Conservation (phyloP, 2,329 filamentous ascomycete species). For the Neocucurbitaria cava region DNA sequence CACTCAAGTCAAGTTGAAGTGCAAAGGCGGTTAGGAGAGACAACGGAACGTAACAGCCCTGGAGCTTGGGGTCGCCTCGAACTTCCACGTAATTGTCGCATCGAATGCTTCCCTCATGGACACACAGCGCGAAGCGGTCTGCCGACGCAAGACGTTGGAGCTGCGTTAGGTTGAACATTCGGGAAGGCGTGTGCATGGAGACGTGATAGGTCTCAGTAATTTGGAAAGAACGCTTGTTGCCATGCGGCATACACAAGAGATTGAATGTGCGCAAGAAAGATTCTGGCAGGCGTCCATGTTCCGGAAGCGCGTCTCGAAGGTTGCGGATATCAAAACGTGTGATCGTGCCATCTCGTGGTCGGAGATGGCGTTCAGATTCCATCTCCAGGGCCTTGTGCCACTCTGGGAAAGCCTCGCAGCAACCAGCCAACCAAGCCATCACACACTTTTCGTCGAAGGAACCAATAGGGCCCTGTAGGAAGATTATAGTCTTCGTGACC, state of each 20-base stretch:
- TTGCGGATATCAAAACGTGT: not conserved
- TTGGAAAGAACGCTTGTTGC: not conserved
- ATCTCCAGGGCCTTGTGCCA: conserved; percentile 10
- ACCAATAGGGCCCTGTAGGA: not conserved
- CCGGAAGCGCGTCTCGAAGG: conserved; percentile 9
- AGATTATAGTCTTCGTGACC: conserved; percentile 4
- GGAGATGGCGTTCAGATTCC: conserved; percentile 5
- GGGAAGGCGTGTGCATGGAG: conserved; percentile 21
- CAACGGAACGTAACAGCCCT: conserved; percentile 21
- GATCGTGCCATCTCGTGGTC: not conserved
- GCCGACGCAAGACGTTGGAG: conserved; percentile 17
- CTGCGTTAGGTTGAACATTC: conserved; percentile 28
- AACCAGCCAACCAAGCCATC: conserved; percentile 15
- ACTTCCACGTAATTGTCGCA: conserved; percentile 27
- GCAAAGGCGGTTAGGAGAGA: conserved; percentile 12
- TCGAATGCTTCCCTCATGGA: conserved; percentile 5
- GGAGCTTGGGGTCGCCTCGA: conserved; percentile 21
- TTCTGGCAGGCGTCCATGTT: conserved; percentile 5
- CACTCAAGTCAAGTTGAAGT: conserved; percentile 5
- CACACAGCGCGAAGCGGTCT: not conserved
- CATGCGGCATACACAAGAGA: not conserved
- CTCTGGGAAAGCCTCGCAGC: conserved; percentile 13
- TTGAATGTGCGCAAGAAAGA: conserved; percentile 9
- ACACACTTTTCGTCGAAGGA: conserved; percentile 6
- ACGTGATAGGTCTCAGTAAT: conserved; percentile 9